Conservation (phyloP, 2,329 filamentous ascomycete species). For the Fusarium sarcochroum region DNA sequence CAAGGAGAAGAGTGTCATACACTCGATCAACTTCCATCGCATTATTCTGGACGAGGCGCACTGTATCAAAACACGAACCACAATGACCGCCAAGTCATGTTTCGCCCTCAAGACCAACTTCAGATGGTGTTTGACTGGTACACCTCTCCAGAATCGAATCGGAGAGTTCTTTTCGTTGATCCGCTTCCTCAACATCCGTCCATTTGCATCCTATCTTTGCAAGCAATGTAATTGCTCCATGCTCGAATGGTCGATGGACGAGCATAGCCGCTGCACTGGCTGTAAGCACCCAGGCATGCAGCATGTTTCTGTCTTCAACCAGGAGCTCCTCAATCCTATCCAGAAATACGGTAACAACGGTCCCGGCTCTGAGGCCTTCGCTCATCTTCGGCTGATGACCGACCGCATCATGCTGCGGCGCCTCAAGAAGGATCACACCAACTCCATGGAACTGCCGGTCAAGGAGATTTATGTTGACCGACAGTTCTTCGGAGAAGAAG, state of each 20-base stretch:
- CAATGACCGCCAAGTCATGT: slow-evolving; percentile 93
- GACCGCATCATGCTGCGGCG: slow-evolving; percentile 96
- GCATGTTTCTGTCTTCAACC: slow-evolving; percentile 81
- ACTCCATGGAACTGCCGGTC: slow-evolving; percentile 95
- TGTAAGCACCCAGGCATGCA: slow-evolving; percentile 67
- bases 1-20: slow-evolving; percentile 85
- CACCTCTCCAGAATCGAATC: slow-evolving; percentile 95
- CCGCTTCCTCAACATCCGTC: slow-evolving; percentile 88
- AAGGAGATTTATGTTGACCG: slow-evolving; percentile 94
- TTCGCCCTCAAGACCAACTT: slow-evolving; percentile 90
- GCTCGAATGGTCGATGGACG: slow-evolving; percentile 86
- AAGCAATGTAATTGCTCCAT: slow-evolving; percentile 85
- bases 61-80: slow-evolving; percentile 91
- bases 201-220: slow-evolving; percentile 95
- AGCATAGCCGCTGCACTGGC: slow-evolving; percentile 76
- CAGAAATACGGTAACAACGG: slow-evolving; percentile 72
- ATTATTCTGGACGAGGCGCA: slow-evolving; percentile 96
- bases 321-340: slow-evolving; percentile 91
- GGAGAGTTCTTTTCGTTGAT: slow-evolving; percentile 97
- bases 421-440: slow-evolving; percentile 92
- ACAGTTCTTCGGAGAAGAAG: slow-evolving; percentile 96
- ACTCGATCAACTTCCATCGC: slow-evolving; percentile 88
- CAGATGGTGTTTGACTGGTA: slow-evolving; percentile 96
- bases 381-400: slow-evolving; percentile 88
- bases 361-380: slow-evolving; percentile 78